Percentiles rank a stretch among this genome's conserved stretches.
Evolutionary conservation across 805 yeast genomes (phyloP).

Genomic region (Danielozyma ontarioensis): DNA sequence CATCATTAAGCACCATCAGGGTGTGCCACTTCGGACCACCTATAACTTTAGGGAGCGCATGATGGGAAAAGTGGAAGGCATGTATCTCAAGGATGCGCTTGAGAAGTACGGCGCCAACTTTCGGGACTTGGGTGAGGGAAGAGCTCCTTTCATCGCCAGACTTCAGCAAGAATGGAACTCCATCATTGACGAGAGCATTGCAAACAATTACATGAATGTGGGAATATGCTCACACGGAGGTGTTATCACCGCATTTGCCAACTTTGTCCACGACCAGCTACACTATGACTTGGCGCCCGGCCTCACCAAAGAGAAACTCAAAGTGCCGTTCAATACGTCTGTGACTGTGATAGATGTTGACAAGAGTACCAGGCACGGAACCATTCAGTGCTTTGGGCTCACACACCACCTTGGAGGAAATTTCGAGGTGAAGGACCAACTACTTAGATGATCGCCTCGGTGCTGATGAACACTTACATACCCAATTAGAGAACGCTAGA

Average conservation of each 20-base stretch:
- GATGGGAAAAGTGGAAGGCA: constrained; percentile 77
- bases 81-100: constrained; percentile 64
- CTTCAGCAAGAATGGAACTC: constrained; percentile 42
- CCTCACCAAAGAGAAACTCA: constrained; percentile 35
- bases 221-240: constrained; percentile 79
- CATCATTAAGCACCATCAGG: constrained; percentile 24
- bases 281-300: constrained; percentile 34
- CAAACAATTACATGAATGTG: constrained; percentile 40
- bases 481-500: no score
- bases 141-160: constrained; percentile 42
- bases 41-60: constrained; percentile 58
- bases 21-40: constrained; percentile 26
- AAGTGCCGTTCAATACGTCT: constrained; percentile 72
- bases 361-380: constrained; percentile 34
- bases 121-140: constrained; percentile 62
- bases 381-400: constrained; percentile 54
- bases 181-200: constrained; percentile 33
- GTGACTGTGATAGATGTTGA: constrained; percentile 60
- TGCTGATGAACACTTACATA: no score
- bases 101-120: constrained; percentile 50
- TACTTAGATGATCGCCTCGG: no score
- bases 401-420: constrained; percentile 60
- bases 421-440: constrained; percentile 16
- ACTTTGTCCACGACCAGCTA: constrained; percentile 40
- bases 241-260: constrained; percentile 57